phyloP scores from a whole-genome alignment of 2,329 filamentous ascomycete species.

The Fusarium sp. region DNA sequence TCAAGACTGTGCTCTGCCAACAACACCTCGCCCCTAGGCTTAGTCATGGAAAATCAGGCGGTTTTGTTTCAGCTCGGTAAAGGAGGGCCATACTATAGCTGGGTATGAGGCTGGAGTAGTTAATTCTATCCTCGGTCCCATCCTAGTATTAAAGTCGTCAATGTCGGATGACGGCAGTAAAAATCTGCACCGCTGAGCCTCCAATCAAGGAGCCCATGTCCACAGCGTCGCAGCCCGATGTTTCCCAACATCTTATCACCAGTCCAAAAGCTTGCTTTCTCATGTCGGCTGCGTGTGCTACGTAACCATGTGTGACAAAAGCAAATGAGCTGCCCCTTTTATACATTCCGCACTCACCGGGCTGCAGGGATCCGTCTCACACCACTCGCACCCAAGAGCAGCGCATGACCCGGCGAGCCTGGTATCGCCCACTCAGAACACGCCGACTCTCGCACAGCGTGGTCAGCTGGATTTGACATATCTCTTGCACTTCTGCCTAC shows the following conservation, averaged over 20 bases:
- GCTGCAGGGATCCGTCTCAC: background rate
- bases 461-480: background rate
- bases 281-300: background rate
- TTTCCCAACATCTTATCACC: background rate
- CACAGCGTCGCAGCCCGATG: background rate
- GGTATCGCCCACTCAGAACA: background rate
- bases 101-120: background rate
- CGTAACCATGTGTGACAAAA: background rate
- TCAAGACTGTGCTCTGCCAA: background rate
- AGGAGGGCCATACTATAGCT: background rate
- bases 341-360: background rate
- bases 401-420: background rate
- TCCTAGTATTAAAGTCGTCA: background rate
- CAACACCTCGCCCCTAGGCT: background rate
- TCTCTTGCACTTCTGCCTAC: background rate
- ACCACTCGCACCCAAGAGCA: background rate
- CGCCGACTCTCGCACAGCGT: background rate
- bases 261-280: background rate
- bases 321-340: background rate
- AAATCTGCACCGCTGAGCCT: background rate
- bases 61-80: background rate
- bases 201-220: background rate
- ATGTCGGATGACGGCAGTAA: no score
- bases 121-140: background rate
- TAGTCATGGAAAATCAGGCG: background rate